These are phyloP conservation scores for Pseudotulostoma volvatum DNA, from an alignment of 495 filamentous ascomycete genomes.

Conservation along the genomic window DNA sequence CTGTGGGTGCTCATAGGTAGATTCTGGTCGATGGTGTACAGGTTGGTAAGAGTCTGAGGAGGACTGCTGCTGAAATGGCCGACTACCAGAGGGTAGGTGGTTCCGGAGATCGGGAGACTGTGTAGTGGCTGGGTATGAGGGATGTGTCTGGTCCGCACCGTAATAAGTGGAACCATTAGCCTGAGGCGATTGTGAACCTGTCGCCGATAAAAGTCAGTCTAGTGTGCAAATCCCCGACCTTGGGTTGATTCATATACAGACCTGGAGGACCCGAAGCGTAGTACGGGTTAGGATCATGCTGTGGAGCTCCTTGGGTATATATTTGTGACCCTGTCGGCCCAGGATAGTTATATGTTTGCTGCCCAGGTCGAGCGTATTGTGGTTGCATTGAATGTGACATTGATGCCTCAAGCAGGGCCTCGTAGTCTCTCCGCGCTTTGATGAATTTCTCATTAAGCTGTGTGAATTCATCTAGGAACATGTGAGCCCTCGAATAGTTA, in stretches of 20 bases:
- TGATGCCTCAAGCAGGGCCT: constrained; percentile 83
- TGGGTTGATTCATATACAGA: too few relatives aligned
- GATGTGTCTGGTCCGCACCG: constrained; percentile 16
- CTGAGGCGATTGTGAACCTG: constrained; percentile 19
- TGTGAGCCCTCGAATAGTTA: constrained; percentile 9
- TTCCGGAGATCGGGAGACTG: constrained; percentile 30
- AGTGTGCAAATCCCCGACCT: too few relatives aligned
- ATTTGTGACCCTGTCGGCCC: constrained; percentile 30
- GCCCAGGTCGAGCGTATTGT: constrained; percentile 50
- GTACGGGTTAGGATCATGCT: constrained; percentile 50
- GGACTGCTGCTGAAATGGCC: constrained; percentile 19
- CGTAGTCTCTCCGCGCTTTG: constrained; percentile 92
- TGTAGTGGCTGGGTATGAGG: constrained; percentile 23
- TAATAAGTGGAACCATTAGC: constrained; percentile 19
- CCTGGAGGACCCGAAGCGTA: constrained; percentile 47
- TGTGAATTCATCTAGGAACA: constrained; percentile 71
- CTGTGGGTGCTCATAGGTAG: constrained; percentile 62
- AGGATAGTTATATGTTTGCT: constrained; percentile 47
- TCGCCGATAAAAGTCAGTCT: constrained; percentile 5
- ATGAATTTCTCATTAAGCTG: constrained; percentile 99
- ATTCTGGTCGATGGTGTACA: constrained; percentile 43
- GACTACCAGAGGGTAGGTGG: constrained; percentile 20
- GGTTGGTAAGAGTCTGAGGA: constrained; percentile 26
- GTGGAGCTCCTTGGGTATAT: constrained; percentile 31
- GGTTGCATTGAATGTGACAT: constrained; percentile 78